Base-by-base conservation (phyloP, 768 basidiomycete species). In the Sarcodon sp. region DNA sequence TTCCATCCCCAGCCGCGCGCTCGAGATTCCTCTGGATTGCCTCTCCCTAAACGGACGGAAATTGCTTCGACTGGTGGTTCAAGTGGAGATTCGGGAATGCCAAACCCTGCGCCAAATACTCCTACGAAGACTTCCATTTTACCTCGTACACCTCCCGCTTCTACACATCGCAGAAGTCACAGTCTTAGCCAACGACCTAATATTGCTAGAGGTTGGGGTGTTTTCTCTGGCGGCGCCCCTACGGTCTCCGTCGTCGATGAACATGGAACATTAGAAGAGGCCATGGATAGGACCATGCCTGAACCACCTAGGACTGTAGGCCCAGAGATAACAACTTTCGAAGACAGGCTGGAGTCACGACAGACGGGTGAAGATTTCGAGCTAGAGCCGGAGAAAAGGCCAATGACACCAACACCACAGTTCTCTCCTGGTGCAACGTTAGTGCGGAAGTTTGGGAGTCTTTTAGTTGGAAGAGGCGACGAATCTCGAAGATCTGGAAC, bases 151-250 rank as follows among this genome's bases (percentile, higher is more conserved):
- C 87, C 88, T 2, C 77, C 83, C 7, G 83, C 80, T 4, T 80
- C 81, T 32, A 85, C 82, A 5, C 89, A 92, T 63, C 72, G 82
- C 46, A 70, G 87, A 47, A 89, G 85, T 51, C 88, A 90, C 60
- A 87, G 85, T 57, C 71, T 91, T 62, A 86, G 82, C 55, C 84
- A 88, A 59, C 66, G 86, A 15, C 87, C 85, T 9, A 64, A 59
- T 2, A 64, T 63, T 3, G 55, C 72, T 15, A 69, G 76, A 39
- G 74, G 76, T 2, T 77, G 79, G 75, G 70, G 73, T 21, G 75
- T 73, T 8, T 71, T 81, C 66, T 79, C 83, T 60, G 79, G 80
- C 11, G 53, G 57, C 31, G 54, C 53, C 3, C 48, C 53, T 47
- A 64, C 59, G 46, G 64, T 56, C 46, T 59, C 59, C 15, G 64